Evolutionary conservation across 2,329 filamentous ascomycete species (phyloP), one percentile per base, ranked within the genome.

Genomic region (Hymenotorrendiella dingleyae): DNA sequence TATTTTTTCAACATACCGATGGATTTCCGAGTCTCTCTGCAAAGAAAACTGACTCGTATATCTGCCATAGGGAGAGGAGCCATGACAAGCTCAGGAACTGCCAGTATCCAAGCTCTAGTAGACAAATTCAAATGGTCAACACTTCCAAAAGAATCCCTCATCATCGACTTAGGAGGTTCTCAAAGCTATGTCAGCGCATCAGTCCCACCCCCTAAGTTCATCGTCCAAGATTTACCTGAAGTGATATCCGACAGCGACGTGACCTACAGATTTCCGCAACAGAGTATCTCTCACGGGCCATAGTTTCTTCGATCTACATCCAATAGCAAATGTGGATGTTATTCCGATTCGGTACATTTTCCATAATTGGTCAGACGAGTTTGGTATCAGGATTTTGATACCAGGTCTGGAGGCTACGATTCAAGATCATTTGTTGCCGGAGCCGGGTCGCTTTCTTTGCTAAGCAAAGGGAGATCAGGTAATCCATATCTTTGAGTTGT

Each of bases 351-450:
- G 68, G 14, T 61, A 63, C 53, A 68, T 72, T 41, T 56, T 74
- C 30, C 70, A 73, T 50, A 69, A 73, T 53, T 71, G 68, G 67
- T 62, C 67, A 0, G 67, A 71, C 28, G 57, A 60, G n/a, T 59
- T 66, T 40, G 55, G 55, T 4, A 49, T 60, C 10, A 52, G 50
- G 34, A 67, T 69, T 33, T 54, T 63, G 26, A 50, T 66, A 0
- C 67, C 68, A 1, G 62, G 66, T 21, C 45, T 72, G 19, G 52
- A 62, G 36, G 54, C 74, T 24, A 59, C 70, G 6, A 33, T 43
- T n/a, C 29, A 49, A 12, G 46, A 49, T 41, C 36, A 43, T 37
- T 21, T 49, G 8, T 22, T 46, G 43, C 43, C 43, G 4, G 40
- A 46, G 20, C 46, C 46, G 4, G 33, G 10, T 46, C 24, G 10